Evolutionary conservation across 176 grass and related monocot genomes (phyloP).

Genomic region (Calamus simplicifolius): DNA sequence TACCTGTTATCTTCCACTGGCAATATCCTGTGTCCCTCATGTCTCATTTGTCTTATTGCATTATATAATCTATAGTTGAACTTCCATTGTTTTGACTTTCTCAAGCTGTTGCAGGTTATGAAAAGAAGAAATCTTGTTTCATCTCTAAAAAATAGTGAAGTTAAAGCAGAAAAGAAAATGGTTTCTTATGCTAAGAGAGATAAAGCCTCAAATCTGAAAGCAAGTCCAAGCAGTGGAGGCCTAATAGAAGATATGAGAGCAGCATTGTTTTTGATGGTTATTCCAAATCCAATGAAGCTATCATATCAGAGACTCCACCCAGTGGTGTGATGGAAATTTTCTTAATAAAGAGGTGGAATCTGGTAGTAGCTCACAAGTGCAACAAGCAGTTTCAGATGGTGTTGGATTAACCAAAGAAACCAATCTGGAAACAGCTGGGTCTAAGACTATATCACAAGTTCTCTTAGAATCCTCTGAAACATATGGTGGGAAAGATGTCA

Average conservation of each 20-base stretch:
- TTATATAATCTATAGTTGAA: too few species aligned
- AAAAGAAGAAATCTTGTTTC: not conserved
- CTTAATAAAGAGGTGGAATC: not conserved
- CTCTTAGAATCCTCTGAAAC: not conserved
- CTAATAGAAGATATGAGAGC: not conserved
- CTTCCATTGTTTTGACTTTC: not conserved
- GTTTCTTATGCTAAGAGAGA: not conserved
- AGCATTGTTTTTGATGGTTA: not conserved
- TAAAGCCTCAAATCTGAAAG: not conserved
- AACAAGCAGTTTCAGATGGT: not conserved
- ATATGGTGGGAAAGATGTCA: not conserved
- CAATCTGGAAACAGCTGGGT: not conserved
- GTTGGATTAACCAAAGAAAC: not conserved
- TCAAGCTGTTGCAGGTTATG: not conserved
- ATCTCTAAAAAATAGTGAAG: not conserved
- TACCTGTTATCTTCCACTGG: too few species aligned
- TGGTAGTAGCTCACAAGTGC: not conserved
- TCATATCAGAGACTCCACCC: not conserved
- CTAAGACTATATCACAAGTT: not conserved
- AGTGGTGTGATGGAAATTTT: not conserved
- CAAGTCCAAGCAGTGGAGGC: not conserved
- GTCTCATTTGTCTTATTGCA: too few species aligned
- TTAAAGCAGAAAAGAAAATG: not conserved
- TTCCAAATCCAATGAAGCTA: not conserved
- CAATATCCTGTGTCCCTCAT: too few species aligned